These are phyloP conservation scores for Boletus sp. DNA, from an alignment of 768 basidiomycete species.

Conservation along the genomic window DNA sequence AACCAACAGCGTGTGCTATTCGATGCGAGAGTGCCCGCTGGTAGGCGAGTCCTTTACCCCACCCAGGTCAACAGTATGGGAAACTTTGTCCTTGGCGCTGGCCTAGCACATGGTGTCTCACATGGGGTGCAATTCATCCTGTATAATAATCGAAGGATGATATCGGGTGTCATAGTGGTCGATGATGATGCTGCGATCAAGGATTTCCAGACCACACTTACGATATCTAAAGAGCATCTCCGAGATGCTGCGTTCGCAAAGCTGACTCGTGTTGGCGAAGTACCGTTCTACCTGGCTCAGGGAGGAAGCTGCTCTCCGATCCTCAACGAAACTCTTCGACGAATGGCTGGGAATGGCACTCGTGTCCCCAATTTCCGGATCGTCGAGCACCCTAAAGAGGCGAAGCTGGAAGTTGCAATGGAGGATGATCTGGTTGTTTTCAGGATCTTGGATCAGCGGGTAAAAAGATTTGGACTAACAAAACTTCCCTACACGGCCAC, in stretches of 20 bases:
- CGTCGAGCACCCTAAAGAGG: background rate
- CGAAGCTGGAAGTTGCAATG: background rate
- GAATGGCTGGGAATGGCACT: background rate
- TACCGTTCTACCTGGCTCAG: background rate
- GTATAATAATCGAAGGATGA: constrained; percentile 3
- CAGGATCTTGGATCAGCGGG: background rate
- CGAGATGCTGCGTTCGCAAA: background rate
- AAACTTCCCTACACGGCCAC: background rate
- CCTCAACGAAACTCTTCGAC: background rate
- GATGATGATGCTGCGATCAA: constrained; percentile 3
- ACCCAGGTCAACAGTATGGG: background rate
- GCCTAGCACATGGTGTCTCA: constrained; percentile 26
- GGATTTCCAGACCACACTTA: constrained; percentile 11
- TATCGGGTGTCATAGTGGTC: background rate
- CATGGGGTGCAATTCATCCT: constrained; percentile 19
- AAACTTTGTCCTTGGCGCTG: constrained; percentile 22
- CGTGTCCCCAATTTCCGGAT: background rate
- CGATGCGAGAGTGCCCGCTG: constrained; percentile 12
- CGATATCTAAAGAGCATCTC: background rate
- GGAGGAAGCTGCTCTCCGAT: background rate
- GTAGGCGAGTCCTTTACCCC: constrained; percentile 1
- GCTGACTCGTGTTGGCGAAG: background rate
- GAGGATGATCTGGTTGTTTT: background rate
- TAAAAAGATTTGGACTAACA: constrained; percentile 1
- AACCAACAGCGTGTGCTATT: constrained; percentile 23